Conservation (phyloP, 2,329 filamentous ascomycete species). For the Sphaerulina vaccinii region DNA sequence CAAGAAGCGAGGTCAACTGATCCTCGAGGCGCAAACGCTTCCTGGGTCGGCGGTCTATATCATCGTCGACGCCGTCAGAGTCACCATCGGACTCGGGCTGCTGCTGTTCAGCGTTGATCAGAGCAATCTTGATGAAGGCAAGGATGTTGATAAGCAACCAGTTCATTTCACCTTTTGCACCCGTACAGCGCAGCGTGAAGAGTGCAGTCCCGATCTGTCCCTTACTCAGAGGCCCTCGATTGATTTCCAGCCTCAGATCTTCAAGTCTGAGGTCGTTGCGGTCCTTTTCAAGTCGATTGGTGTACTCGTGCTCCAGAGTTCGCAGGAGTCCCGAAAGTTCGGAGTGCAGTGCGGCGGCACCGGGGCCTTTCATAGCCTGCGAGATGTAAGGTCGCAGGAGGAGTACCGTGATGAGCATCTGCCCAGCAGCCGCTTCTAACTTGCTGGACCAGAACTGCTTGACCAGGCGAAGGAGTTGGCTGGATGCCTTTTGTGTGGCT, state of each 20-base stretch:
- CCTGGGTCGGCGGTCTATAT: conserved; percentile 20
- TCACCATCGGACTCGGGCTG: conserved; percentile 13
- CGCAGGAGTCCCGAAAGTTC: conserved; percentile 66
- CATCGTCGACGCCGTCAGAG: conserved; percentile 16
- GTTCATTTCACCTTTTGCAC: conserved; percentile 19
- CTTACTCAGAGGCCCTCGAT: background rate
- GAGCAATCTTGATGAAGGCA: conserved; percentile 35
- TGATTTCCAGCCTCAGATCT: conserved; percentile 58
- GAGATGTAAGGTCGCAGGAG: conserved; percentile 51
- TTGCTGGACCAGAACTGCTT: conserved; percentile 65
- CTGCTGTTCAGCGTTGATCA: conserved; percentile 9
- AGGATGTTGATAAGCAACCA: conserved; percentile 44
- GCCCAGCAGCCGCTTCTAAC: conserved; percentile 43
- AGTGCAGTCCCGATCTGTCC: conserved; percentile 16
- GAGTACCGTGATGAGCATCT: conserved; percentile 70
- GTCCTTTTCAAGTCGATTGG: conserved; percentile 66
- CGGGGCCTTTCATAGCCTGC: conserved; percentile 33
- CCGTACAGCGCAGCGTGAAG: conserved; percentile 34
- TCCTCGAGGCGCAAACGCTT: conserved; percentile 43
- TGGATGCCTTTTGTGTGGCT: conserved; percentile 60
- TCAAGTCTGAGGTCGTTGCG: conserved; percentile 66
- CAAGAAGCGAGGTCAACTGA: conserved; percentile 42
- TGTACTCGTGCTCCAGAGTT: conserved; percentile 75
- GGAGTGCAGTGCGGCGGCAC: conserved; percentile 20
- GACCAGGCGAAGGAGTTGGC: conserved; percentile 67